These are phyloP conservation scores for Podospora tetraspora DNA, from an alignment of 495 filamentous ascomycete species.

Conservation along the genomic window DNA sequence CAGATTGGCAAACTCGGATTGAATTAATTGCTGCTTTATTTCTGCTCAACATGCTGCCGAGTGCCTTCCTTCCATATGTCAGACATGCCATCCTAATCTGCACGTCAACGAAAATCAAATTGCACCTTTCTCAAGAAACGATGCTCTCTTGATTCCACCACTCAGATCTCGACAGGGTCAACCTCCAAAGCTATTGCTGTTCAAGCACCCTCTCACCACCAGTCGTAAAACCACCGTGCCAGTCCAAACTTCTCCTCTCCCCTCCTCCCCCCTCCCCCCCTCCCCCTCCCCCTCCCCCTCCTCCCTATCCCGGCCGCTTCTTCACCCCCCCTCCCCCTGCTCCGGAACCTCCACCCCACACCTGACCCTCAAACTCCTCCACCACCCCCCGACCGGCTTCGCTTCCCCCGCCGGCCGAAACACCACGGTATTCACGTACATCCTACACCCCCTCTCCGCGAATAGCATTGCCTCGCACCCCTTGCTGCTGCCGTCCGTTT, in stretches of 20 bases:
- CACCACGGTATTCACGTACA: conserved; percentile 38
- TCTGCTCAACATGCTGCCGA: too few species aligned
- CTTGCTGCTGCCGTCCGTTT: too few species aligned
- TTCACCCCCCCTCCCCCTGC: conserved; percentile 12
- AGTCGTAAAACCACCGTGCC: background rate
- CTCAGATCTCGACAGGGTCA: too few species aligned
- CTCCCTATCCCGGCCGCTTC: background rate
- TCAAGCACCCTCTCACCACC: too few species aligned
- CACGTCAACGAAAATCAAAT: too few species aligned
- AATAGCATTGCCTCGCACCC: conserved; percentile 34
- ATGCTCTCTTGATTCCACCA: too few species aligned
- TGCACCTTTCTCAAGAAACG: too few species aligned
- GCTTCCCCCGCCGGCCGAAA: conserved; percentile 30
- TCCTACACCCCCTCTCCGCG: conserved; percentile 30
- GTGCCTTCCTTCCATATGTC: too few species aligned
- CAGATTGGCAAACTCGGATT: too few species aligned
- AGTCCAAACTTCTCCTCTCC: background rate
- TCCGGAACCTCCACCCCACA: conserved; percentile 31
- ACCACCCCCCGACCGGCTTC: conserved; percentile 30
- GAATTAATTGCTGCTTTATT: too few species aligned
- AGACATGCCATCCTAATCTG: too few species aligned
- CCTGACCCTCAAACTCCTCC: conserved; percentile 34
- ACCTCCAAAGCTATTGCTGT: too few species aligned
- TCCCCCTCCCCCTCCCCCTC: background rate
- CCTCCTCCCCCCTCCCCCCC: background rate